These are phyloP conservation scores for Nakazawaea wickerhamii DNA, from an alignment of 805 yeast species.

Conservation along the genomic window DNA sequence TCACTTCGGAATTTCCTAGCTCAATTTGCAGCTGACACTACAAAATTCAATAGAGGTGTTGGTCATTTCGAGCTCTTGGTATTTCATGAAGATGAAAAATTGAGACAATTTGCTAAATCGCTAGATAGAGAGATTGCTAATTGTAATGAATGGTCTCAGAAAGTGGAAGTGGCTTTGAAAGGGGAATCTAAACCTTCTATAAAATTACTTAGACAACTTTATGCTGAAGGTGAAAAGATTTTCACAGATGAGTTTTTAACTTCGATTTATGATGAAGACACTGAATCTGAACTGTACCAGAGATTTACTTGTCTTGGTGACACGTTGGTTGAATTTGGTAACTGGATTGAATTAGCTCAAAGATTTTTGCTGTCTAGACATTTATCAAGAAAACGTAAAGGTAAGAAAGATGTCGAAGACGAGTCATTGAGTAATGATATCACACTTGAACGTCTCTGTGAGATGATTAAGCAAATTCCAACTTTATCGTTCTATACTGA, in stretches of 20 bases:
- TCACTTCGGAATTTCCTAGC: constrained; percentile 29
- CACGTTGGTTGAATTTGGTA: constrained; percentile 40
- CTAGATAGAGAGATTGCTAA: constrained; percentile 38
- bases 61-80: constrained; percentile 38
- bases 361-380: constrained; percentile 45
- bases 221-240: constrained; percentile 52
- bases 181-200: constrained; percentile 41
- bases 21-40: constrained; percentile 10
- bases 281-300: constrained; percentile 13
- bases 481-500: constrained; percentile 44
- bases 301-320: constrained; percentile 29
- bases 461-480: constrained; percentile 42
- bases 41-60: constrained; percentile 15
- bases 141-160: constrained; percentile 46
- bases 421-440: constrained; percentile 16
- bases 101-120: constrained; percentile 31
- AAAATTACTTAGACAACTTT: constrained; percentile 36
- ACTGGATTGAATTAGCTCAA: constrained; percentile 53
- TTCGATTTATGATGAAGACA: constrained; percentile 5
- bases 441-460: constrained; percentile 28
- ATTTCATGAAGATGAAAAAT: constrained; percentile 47
- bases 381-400: constrained; percentile 38
- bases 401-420: constrained; percentile 18
- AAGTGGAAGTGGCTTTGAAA: constrained; percentile 35
- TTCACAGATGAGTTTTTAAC: constrained; percentile 16